Base-by-base conservation (phyloP, 495 filamentous ascomycete genomes). In the Trypethelium eluteriae region DNA sequence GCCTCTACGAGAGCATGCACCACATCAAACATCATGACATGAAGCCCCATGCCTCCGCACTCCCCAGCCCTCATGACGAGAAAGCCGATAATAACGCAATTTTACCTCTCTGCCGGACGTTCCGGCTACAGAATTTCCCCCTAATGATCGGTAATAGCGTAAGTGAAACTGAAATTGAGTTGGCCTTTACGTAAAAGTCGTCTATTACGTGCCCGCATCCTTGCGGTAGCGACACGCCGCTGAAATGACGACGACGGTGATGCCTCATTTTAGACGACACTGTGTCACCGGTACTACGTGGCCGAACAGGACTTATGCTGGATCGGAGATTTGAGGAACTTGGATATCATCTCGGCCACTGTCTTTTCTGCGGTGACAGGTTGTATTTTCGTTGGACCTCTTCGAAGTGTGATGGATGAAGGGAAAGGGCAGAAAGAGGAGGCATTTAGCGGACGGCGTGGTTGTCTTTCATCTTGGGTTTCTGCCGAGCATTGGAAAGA, bases 401-500 rank as follows among this genome's bases (percentile, higher is more conserved):
- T 44, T 14, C 14, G 41, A 44, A 44, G 41, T 14, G 7, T 14
- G 14, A 44, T 44, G 41, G 41, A 44, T 44, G 41, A 44, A 7
- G 41, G 41, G 14, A n/a, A 53, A 14, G 11, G 5, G n/a, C 12
- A 14, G 18, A 18, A 34, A 1, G 7, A 59, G 53, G 53, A 59
- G 32, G 25, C 32, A 2, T n/a, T 14, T 59, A 32, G 36, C 6
- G 32, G 7, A 14, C 53, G 32, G 32, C 18, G 53, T 3, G 36
- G n/a, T 36, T 9, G 53, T 36, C 18, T 36, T 5, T 35, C 53
- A 36, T 59, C 53, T 7, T 59, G 49, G 49, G 5, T 53, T 53
- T 53, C 49, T 5, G 49, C n/a, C 12, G 49, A 53, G 62, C 44
- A 38, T 44, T 41, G 66, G 64, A 38, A 34, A 32, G 64, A 66